Evolutionary conservation across 495 filamentous ascomycete species (phyloP).

Genomic region (Neurospora tetrasperma): DNA sequence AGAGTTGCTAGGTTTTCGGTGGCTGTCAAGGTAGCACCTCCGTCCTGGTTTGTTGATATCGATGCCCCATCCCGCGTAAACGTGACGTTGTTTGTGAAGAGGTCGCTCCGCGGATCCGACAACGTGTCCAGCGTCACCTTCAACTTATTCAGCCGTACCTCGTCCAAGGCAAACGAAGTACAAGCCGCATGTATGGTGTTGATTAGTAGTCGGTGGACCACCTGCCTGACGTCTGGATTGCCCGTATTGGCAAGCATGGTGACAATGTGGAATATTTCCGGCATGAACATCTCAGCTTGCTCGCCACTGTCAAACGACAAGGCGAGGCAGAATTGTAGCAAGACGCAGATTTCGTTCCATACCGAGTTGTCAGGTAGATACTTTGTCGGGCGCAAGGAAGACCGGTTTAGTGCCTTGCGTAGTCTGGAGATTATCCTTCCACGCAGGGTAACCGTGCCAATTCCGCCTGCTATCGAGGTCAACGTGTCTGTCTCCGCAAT

Average conservation of each 20-base stretch:
- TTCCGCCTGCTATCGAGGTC: conserved; percentile 47
- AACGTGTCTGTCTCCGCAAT: conserved; percentile 49
- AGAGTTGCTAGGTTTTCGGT: conserved; percentile 45
- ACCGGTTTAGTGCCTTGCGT: conserved; percentile 52
- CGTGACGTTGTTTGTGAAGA: conserved; percentile 30
- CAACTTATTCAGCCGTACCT: conserved; percentile 41
- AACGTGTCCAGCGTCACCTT: conserved; percentile 43
- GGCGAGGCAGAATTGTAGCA: conserved; percentile 52
- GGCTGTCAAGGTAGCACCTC: conserved; percentile 34
- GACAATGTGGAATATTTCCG: conserved; percentile 57
- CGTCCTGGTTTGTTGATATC: conserved; percentile 38
- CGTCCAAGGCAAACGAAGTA: conserved; percentile 49
- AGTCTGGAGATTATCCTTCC: conserved; percentile 51
- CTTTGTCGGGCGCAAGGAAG: conserved; percentile 50
- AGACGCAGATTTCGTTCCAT: conserved; percentile 53
- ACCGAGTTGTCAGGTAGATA: conserved; percentile 51
- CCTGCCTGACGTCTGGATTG: conserved; percentile 39
- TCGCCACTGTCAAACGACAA: conserved; percentile 55
- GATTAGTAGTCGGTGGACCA: conserved; percentile 49
- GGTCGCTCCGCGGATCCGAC: conserved; percentile 43
- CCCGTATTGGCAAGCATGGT: conserved; percentile 58
- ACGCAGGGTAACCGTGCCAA: conserved; percentile 51
- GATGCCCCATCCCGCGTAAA: conserved; percentile 32
- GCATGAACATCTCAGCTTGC: conserved; percentile 52
- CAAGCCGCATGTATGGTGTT: conserved; percentile 57